phyloP scores from a whole-genome alignment of 2,329 filamentous ascomycete species.

The Colletotrichum musicola region DNA sequence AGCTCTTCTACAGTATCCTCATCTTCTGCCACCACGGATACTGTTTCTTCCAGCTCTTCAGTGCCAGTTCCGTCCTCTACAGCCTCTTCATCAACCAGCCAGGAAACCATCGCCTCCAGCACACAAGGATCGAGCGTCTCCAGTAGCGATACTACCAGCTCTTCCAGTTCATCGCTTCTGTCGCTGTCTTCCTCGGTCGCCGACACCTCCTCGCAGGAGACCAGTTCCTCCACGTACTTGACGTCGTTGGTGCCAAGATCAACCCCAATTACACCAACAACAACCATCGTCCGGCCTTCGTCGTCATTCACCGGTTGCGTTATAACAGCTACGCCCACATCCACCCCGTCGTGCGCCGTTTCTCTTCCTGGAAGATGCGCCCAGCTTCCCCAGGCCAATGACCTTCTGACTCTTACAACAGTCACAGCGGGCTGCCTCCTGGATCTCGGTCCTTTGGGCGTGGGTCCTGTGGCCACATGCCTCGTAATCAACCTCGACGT shows the following conservation, averaged over 20 bases:
- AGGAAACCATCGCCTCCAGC: background rate
- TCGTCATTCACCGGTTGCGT: background rate
- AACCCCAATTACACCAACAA: background rate
- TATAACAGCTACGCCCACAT: background rate
- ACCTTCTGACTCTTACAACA: background rate
- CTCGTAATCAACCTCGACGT: background rate
- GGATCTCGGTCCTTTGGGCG: slow-evolving; percentile 1
- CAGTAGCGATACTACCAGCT: background rate
- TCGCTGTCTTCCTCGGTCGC: background rate
- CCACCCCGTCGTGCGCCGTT: background rate
- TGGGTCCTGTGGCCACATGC: background rate
- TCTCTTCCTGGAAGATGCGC: background rate
- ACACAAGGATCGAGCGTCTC: background rate
- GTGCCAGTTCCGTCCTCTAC: background rate
- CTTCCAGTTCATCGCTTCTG: background rate
- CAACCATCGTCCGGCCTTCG: background rate
- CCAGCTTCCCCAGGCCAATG: background rate
- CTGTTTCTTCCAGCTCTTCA: background rate
- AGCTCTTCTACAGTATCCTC: background rate
- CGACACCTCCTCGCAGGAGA: background rate
- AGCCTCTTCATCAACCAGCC: background rate
- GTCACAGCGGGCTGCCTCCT: background rate
- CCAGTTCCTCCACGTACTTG: background rate
- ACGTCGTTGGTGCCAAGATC: background rate
- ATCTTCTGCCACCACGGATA: background rate